Evolutionary conservation across 345 rosid genomes (phyloP).

Genomic region (Hibiscus mutabilis): DNA sequence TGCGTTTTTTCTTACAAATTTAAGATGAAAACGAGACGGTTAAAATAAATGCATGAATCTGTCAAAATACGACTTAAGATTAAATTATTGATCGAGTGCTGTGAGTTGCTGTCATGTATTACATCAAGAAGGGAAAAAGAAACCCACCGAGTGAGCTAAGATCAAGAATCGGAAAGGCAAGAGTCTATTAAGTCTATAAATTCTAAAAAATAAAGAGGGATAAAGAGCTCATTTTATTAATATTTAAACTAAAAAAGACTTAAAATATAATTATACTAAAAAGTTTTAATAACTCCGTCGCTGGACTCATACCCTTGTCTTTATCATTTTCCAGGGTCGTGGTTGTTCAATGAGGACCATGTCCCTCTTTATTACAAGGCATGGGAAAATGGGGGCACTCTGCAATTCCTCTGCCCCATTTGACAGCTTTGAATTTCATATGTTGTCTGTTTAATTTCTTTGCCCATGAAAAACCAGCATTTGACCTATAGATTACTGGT

Average conservation of each 20-base stretch:
- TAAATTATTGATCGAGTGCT: background rate
- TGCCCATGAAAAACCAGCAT: background rate
- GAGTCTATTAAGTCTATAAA: too few relatives aligned
- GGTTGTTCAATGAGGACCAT: background rate
- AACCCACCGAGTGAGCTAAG: background rate
- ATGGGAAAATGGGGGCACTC: background rate
- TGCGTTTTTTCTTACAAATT: background rate
- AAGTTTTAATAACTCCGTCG: too few relatives aligned
- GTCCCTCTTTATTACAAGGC: background rate
- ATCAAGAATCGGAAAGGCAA: too few relatives aligned
- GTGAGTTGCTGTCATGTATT: background rate
- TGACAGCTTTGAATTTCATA: background rate
- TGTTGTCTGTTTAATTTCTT: background rate
- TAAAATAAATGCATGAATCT: background rate
- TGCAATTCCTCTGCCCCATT: background rate
- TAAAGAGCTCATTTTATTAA: too few relatives aligned
- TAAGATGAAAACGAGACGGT: background rate
- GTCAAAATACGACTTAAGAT: background rate
- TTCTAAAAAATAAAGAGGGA: too few relatives aligned
- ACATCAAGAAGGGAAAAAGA: background rate
- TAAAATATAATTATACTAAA: too few relatives aligned
- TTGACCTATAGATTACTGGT: too few relatives aligned
- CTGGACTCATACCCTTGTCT: too few relatives aligned
- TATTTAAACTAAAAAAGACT: too few relatives aligned
- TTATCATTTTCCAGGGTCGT: too few relatives aligned